Conservation (phyloP, 106 monocot genomes). For the Allium sativum region DNA sequence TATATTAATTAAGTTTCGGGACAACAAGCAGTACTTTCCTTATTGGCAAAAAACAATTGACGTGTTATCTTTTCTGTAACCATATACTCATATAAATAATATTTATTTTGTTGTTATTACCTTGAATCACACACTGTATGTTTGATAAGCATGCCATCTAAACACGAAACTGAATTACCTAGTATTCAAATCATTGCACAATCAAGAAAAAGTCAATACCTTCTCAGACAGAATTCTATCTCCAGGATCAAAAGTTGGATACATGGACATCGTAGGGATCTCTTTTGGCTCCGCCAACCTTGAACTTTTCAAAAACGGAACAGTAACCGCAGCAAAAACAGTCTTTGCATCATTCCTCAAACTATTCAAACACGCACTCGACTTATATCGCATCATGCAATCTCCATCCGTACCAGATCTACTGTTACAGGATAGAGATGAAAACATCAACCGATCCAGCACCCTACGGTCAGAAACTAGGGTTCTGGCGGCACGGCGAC, state of each 20-base stretch:
- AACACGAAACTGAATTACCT: neutral
- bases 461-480: slow-evolving; percentile 9
- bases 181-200: neutral
- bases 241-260: slow-evolving; percentile 67
- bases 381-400: neutral
- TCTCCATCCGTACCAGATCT: neutral
- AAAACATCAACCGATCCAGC: neutral
- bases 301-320: slow-evolving; percentile 45
- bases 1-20: no score
- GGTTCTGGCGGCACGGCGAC: slow-evolving; percentile 23
- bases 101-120: no score
- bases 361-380: slow-evolving; percentile 4
- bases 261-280: slow-evolving; percentile 60
- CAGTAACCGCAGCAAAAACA: slow-evolving; percentile 51
- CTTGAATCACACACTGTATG: neutral
- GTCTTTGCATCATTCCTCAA: slow-evolving; percentile 51
- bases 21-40: no score
- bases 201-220: slow-evolving; percentile 22
- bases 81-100: no score
- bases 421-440: neutral
- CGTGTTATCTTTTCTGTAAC: no score
- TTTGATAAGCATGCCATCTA: neutral
- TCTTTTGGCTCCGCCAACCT: slow-evolving; percentile 57
- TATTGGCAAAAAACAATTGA: no score
- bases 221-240: slow-evolving; percentile 71